Evolutionary conservation across 129 eudicot species (phyloP).

Genomic region (Gnaphalium uliginosum): DNA sequence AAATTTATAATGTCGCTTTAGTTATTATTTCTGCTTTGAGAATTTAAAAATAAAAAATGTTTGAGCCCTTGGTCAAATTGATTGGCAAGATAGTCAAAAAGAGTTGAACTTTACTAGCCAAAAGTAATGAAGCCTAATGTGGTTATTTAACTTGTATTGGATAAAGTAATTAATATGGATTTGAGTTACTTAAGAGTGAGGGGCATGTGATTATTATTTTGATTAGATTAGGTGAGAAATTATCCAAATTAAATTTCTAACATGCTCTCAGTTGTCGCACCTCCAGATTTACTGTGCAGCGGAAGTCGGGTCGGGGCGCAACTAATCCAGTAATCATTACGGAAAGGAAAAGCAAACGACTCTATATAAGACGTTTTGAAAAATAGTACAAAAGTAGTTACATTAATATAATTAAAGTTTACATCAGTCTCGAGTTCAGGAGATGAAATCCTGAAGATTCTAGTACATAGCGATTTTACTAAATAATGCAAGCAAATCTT

Average conservation of each 20-base stretch:
- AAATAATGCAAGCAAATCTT: too few species aligned
- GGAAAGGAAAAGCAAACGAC: too few species aligned
- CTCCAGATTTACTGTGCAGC: too few species aligned
- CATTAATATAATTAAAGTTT: too few species aligned
- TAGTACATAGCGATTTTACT: too few species aligned
- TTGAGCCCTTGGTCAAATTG: slow-evolving; percentile 24
- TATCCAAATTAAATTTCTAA: slow-evolving; percentile 6
- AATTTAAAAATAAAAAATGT: background rate
- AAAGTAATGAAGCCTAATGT: slow-evolving; percentile 24
- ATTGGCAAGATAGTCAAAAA: slow-evolving; percentile 37
- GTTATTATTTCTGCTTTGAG: background rate
- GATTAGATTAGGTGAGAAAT: slow-evolving; percentile 21
- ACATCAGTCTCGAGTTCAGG: too few species aligned
- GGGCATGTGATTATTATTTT: slow-evolving; percentile 39
- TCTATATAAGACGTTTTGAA: too few species aligned
- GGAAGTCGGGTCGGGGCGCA: too few species aligned
- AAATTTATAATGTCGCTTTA: background rate
- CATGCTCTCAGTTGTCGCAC: slow-evolving; percentile 7
- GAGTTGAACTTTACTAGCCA: slow-evolving; percentile 22
- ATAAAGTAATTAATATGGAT: slow-evolving; percentile 30
- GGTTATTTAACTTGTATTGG: slow-evolving; percentile 11
- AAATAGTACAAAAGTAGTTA: too few species aligned
- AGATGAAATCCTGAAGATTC: too few species aligned
- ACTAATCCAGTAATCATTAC: too few species aligned
- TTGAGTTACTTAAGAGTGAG: slow-evolving; percentile 19